Evolutionary conservation across 345 rosid genomes (phyloP).

Genomic region (Alliaria petiolata): DNA sequence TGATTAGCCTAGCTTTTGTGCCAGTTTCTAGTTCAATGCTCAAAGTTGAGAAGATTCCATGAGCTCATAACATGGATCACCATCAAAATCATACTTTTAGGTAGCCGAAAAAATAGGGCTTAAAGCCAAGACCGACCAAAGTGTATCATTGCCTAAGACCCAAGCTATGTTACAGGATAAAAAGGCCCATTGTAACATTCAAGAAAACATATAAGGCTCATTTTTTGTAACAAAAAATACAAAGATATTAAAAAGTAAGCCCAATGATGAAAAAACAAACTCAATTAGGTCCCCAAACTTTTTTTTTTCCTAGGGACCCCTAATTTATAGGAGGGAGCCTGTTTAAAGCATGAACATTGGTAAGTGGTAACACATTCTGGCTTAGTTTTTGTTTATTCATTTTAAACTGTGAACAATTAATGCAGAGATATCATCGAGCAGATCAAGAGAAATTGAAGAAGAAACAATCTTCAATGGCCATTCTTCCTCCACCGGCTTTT

Average conservation of each 20-base stretch:
- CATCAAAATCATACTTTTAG: neutral
- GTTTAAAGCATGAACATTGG: neutral
- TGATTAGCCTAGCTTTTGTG: neutral
- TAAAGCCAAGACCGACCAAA: neutral
- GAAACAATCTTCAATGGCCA: slow-evolving; percentile 30
- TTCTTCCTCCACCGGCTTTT: slow-evolving; percentile 17
- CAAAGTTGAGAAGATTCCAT: neutral
- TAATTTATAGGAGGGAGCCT: neutral
- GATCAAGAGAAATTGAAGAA: slow-evolving; percentile 31
- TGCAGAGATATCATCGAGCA: slow-evolving; percentile 69
- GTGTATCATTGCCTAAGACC: neutral
- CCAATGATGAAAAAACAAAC: neutral
- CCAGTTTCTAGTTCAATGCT: neutral
- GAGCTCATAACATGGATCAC: neutral
- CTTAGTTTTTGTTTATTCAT: neutral
- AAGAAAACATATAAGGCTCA: neutral
- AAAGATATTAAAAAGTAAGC: neutral
- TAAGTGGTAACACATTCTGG: neutral
- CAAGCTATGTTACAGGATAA: neutral
- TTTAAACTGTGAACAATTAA: neutral
- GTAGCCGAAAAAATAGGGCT: neutral
- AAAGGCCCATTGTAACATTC: neutral
- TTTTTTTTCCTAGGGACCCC: too few relatives aligned
- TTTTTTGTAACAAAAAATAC: neutral
- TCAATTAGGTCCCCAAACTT: neutral